Base-by-base conservation (phyloP, 2,329 filamentous ascomycete species). In the Fusarium humuli region DNA sequence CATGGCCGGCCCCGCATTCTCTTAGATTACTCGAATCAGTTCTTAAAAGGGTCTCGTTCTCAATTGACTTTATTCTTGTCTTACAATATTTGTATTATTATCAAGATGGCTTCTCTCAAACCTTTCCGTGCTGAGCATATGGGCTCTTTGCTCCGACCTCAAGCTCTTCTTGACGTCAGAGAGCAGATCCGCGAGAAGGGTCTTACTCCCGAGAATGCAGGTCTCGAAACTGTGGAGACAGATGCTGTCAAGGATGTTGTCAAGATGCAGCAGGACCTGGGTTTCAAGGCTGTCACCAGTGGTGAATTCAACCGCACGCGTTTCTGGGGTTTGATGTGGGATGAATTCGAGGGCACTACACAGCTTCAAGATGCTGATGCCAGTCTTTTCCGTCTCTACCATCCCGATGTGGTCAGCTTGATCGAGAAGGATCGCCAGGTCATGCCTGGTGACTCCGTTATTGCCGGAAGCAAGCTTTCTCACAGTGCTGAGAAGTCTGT, bases 81-180 rank as follows among this genome's bases (percentile, higher is more conserved):
- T 40, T 41, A 18, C n/a, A 30, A 16, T 23, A 40, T 23, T 14
- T 23, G 12, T 22, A 47, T 29, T 13, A n/a, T 6, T 30, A 22
- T 34, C 61, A 61, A 37, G 12, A 76, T 76, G 74, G 42, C 63
- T 25, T 34, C 64, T 22, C 57, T 70, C 2, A 82, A 82, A 22
- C 91, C 91, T 32, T 93, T 92, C 83, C 86, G 91, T 74, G 92
- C 92, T 52, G 92, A 94, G 84, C 91, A 94, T 74, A 84, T 93
- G 73, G 92, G 91, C 73, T 93, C 91, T 16, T 84, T 94, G 32
- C 86, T 93, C 45, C 89, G 92, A n/a, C 91, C 91, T 9, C 81
- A 90, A 64, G 65, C 70, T 23, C 77, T 80, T 11, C 77, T 79
- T 11, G 73, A 78, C 34, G 73, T 75, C 41, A 73, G 78, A 61